A percentile compares a stretch with the other conserved stretches of the same genome.
phyloP scores from a whole-genome alignment of 2,329 filamentous ascomycete genomes.

The Fusarium kyushuense region DNA sequence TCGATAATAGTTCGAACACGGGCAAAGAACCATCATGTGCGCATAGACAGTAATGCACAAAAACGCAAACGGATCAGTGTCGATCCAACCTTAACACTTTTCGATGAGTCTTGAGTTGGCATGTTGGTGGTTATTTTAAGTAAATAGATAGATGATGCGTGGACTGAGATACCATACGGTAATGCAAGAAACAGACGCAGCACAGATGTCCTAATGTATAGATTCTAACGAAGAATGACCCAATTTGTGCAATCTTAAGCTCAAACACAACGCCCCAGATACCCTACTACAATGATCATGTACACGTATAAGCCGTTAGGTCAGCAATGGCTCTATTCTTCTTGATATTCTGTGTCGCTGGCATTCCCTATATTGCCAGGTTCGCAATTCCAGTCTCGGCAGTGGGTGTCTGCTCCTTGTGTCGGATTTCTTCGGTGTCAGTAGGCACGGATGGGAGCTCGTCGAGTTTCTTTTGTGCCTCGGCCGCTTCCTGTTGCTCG shows the following conservation, averaged over 20 bases:
- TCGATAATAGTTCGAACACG: background rate
- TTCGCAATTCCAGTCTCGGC: constrained; percentile 55
- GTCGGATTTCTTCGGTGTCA: constrained; percentile 52
- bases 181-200: constrained; percentile 9
- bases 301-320: constrained; percentile 28
- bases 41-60: background rate
- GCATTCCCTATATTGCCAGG: constrained; percentile 46
- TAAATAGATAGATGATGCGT: constrained; percentile 21
- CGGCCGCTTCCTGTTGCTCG: constrained; percentile 59
- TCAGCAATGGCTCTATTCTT: constrained; percentile 31
- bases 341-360: constrained; percentile 45
- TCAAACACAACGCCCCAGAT: constrained; percentile 35
- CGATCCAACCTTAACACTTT: background rate
- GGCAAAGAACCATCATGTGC: background rate
- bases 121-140: background rate
- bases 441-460: constrained; percentile 59
- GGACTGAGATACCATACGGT: constrained; percentile 33
- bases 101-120: constrained; percentile 3
- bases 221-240: constrained; percentile 36
- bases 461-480: constrained; percentile 66
- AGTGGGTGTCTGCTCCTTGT: constrained; percentile 50
- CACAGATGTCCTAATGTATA: constrained; percentile 25
- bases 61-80: background rate
- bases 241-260: constrained; percentile 18
- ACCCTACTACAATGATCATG: constrained; percentile 36